Evolutionary conservation across 1,284 basidiomycete species (phyloP), one percentile per base, ranked within the genome.

Genomic region (Boletellus dicymbophilus): DNA sequence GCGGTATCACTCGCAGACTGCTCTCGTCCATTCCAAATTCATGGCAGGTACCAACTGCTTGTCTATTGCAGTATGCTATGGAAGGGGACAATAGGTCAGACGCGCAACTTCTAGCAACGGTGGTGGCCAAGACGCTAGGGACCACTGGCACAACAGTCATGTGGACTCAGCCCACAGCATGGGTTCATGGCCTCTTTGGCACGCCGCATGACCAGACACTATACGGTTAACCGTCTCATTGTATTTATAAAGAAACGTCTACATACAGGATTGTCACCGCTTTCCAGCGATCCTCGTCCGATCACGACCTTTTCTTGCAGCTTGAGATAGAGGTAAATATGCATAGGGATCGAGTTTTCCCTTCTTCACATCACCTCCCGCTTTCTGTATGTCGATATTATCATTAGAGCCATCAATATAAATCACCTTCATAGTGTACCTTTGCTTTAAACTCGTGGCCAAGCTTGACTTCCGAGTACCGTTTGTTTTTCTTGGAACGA

Each of bases 381-480:
- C 95, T 73, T 85, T 90, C 94, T 96, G 69, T 49, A 42, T 36
- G 39, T 15, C 23, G 34, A 23, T 13, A 30, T 26, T 26, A 8
- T 13, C 18, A 21, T 28, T 22, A 54, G 41, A 50, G n/a, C 7
- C 37, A 39, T 11, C 7, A 16, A 39, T 40, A 15, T 12, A 28
- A 25, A 28, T 18, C 13, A 6, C 37, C 42, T 25, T 49, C 33
- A 23, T 12, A 46, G 44, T 75, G 49, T 56, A 85, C 86, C 78
- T 88, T 88, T 38, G 93, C 84, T 67, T 92, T 96, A 78, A 95
- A 98, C 70, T 98, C 94, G 23, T 85, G 81, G 8, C 95, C 95
- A 47, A 95, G 72, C 60, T 79, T 84, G 18, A 72, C 65, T 39
- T 82, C 79, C 13, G 72, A 68, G 60, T 80, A 84, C 66, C 79